These are phyloP conservation scores for Ogataea trehalophila DNA, from an alignment of 805 yeast genomes.

Conservation along the genomic window DNA sequence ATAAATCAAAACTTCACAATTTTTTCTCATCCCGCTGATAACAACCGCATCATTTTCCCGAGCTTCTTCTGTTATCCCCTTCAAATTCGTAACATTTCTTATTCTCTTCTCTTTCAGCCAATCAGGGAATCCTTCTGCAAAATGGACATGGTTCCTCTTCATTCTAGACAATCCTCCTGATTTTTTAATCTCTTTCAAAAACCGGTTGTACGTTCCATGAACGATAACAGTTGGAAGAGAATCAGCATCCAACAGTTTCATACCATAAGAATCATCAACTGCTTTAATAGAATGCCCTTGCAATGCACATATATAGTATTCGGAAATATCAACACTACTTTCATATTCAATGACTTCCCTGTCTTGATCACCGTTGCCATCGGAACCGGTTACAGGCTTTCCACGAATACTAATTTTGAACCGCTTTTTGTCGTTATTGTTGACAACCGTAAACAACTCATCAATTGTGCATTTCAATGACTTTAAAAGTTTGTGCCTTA, in stretches of 20 bases:
- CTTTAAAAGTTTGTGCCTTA: conserved; percentile 55
- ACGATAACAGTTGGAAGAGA: conserved; percentile 52
- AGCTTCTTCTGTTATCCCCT: not conserved
- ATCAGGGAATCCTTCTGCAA: conserved; percentile 56
- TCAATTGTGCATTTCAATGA: conserved; percentile 47
- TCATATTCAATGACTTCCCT: conserved; percentile 3
- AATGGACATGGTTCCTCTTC: conserved; percentile 82
- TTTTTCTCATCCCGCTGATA: conserved; percentile 70
- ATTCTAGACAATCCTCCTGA: conserved; percentile 59
- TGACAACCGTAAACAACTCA: conserved; percentile 60
- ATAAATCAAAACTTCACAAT: conserved; percentile 54
- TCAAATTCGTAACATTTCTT: not conserved
- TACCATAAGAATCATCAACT: conserved; percentile 36
- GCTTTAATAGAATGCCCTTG: conserved; percentile 80
- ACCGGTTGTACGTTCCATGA: conserved; percentile 70
- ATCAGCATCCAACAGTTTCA: conserved; percentile 12
- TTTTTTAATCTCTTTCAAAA: conserved; percentile 42
- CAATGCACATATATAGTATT: conserved; percentile 65
- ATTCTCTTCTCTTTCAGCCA: conserved; percentile 5
- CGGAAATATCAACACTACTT: conserved; percentile 14
- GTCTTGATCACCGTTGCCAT: conserved; percentile 14
- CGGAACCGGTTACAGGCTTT: not conserved
- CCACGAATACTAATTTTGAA: conserved; percentile 41
- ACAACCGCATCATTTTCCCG: conserved; percentile 32
- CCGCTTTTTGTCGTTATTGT: conserved; percentile 63